Conservation (phyloP, 495 filamentous ascomycete genomes). For the Xylaria longipes region DNA sequence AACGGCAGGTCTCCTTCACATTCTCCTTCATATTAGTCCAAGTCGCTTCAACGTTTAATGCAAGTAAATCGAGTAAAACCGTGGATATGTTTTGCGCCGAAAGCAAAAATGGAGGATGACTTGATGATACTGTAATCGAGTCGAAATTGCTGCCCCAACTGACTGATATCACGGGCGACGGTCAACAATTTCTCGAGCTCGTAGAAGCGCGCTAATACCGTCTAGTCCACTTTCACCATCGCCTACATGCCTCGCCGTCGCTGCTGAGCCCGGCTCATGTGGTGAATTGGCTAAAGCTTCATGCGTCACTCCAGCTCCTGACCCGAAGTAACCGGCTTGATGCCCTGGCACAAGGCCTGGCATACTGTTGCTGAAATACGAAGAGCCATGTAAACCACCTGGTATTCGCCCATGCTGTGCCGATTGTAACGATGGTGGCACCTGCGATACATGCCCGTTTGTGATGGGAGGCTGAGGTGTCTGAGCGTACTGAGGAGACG, state of each 20-base stretch:
- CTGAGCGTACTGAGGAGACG: constrained; percentile 17
- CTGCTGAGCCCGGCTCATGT: background rate
- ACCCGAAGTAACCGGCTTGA: background rate
- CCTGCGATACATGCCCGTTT: constrained; percentile 23
- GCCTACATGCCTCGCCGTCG: constrained; percentile 21
- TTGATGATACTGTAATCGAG: background rate
- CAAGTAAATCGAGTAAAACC: background rate
- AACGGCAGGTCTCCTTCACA: background rate
- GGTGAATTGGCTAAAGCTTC: background rate
- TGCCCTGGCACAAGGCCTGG: constrained; percentile 23
- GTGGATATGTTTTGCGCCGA: background rate
- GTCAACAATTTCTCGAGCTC: constrained; percentile 61
- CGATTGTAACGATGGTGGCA: constrained; percentile 29
- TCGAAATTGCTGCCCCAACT: background rate
- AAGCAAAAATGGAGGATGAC: background rate
- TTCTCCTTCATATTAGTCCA: background rate
- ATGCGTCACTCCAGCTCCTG: background rate
- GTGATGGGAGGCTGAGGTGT: background rate
- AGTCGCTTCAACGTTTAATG: background rate
- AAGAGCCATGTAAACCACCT: constrained; percentile 19
- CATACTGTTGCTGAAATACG: background rate
- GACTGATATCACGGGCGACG: constrained; percentile 37
- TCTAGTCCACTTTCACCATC: constrained; percentile 41
- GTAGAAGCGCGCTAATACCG: constrained; percentile 60
- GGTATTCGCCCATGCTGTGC: constrained; percentile 32